These are phyloP conservation scores for Entomortierella beljakovae DNA, from an alignment of 192 early-diverging fungal genomes.

Conservation along the genomic window DNA sequence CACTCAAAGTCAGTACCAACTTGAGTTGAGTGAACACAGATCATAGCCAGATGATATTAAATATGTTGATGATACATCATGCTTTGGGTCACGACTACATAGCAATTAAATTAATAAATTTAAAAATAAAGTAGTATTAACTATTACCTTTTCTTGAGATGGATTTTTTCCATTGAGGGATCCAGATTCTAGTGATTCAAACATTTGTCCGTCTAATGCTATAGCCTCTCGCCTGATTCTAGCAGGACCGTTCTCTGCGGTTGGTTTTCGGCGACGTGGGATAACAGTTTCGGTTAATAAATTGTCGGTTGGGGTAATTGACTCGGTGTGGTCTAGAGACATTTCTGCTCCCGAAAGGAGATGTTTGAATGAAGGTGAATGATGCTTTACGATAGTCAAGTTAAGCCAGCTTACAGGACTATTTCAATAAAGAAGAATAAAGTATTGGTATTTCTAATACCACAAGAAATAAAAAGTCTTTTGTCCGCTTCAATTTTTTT, in stretches of 20 bases:
- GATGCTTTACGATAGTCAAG: too few species aligned
- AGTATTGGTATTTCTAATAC: too few species aligned
- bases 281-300: background rate
- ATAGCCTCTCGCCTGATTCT: conserved; percentile 34
- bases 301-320: conserved; percentile 1
- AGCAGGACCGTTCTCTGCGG: conserved; percentile 14
- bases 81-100: background rate
- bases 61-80: background rate
- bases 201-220: conserved; percentile 47
- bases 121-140: background rate
- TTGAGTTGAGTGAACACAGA: too few species aligned
- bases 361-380: too few species aligned
- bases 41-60: background rate
- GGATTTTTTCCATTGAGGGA: conserved; percentile 3
- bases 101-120: background rate
- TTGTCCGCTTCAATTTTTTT: too few species aligned
- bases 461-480: too few species aligned
- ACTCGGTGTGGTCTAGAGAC: conserved; percentile 25
- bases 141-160: background rate
- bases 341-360: background rate
- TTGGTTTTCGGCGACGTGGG: conserved; percentile 27
- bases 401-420: too few species aligned
- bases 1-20: too few species aligned
- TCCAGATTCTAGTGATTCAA: conserved; percentile 48
- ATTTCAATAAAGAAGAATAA: too few species aligned